Base-by-base conservation (phyloP, 2,329 filamentous ascomycete species). In the Pseudogymnoascus sp. region DNA sequence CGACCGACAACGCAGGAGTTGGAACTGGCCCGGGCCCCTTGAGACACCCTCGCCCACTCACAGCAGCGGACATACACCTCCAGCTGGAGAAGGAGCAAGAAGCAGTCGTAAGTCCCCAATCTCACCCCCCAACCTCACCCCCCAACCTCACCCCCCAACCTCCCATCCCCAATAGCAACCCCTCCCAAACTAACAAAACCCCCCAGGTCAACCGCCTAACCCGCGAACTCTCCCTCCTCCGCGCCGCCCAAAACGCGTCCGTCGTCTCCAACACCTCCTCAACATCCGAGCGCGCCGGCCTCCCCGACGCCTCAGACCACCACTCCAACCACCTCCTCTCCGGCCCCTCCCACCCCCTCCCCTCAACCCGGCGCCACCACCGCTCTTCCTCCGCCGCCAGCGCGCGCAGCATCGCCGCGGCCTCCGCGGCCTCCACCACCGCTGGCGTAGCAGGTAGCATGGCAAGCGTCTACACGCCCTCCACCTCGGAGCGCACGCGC, bases 1-100 rank as follows among this genome's bases (percentile, higher is more conserved):
- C 66, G 11, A 67, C 65, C 3, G 73, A 78, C 67, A 76, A 77
- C 63, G 74, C 78, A 1, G 79, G 77, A 12, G 79, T 84, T 53
- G 80, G 79, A 28, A 73, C 78, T 33, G 85, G 85, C 0, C 84
- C 85, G 63, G 90, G 89, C 0, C 92, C 93, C 3, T 77, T 95
- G 70, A 85, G 93, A 66, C 92, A 96, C 74, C 92, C 93, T 5
- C 84, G 91, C 37, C 92, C 92, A 3, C 78, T 97, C 73, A 97
- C 93, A 0, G 87, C 91, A 1, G 89, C 91, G 3, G 93, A 97
- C 74, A 81, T 97, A 65, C 92, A 97, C 75, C 81, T 90, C 65
- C 86, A 96, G 77, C 81, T 97, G 25, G 93, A 97, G 76, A 94
- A 95, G 75, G 93, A 97, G 73, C 92, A 97, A 70, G 93, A 97